A percentile compares a stretch with the other conserved stretches of the same genome.
phyloP scores from a whole-genome alignment of 2,329 filamentous ascomycete species.

The Pseudogymnoascus sp. region DNA sequence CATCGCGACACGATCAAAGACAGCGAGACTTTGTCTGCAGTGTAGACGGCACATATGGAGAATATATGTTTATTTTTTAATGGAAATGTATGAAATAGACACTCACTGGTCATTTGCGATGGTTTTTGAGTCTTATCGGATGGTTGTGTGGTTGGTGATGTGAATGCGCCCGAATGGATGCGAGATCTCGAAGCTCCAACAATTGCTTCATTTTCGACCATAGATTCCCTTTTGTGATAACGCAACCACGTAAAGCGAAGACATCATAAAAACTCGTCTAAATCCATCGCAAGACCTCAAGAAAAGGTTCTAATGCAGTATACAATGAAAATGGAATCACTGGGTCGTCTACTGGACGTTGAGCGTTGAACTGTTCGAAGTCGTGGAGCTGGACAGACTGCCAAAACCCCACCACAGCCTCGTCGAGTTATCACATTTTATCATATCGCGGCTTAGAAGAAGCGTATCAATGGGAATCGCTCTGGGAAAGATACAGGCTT shows the following conservation, averaged over 20 bases:
- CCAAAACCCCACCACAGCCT: constrained; percentile 8
- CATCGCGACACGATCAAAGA: constrained; percentile 5
- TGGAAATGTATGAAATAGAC: background rate
- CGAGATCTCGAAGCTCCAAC: constrained; percentile 1
- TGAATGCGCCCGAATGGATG: constrained; percentile 2
- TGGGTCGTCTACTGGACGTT: background rate
- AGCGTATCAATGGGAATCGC: background rate
- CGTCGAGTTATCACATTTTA: constrained; percentile 7
- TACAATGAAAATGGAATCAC: background rate
- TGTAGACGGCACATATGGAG: background rate
- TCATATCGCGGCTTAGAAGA: constrained; percentile 9
- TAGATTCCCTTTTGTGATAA: background rate
- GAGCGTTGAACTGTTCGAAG: background rate
- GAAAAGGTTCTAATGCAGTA: background rate
- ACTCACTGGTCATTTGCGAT: background rate
- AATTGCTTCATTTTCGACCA: constrained; percentile 10
- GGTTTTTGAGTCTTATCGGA: background rate
- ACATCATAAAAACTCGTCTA: background rate
- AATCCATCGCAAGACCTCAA: background rate
- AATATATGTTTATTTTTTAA: background rate
- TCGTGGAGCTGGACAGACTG: background rate
- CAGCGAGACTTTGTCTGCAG: background rate
- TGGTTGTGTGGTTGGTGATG: background rate
- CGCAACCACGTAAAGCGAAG: background rate
- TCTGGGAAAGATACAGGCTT: background rate